phyloP scores from a whole-genome alignment of 192 early-diverging fungal genomes.

The Backusella circina region DNA sequence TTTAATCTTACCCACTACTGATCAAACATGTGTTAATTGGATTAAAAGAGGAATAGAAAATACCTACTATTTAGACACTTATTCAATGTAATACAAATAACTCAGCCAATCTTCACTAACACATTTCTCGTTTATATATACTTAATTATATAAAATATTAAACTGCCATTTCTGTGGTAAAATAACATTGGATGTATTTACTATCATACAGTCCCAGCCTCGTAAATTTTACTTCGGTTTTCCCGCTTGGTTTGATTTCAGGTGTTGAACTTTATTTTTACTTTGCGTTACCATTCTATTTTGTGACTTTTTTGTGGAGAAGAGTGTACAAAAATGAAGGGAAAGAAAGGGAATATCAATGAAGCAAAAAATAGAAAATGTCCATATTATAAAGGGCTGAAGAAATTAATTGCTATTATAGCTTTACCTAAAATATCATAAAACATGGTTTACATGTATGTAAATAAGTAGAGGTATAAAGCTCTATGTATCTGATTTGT shows the following conservation, averaged over 20 bases:
- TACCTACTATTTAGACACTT: neutral
- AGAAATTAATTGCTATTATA: neutral
- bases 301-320: neutral
- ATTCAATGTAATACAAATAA: neutral
- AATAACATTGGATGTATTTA: neutral
- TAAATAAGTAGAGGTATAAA: neutral
- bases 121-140: neutral
- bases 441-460: neutral
- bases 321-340: neutral
- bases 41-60: neutral
- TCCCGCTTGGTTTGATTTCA: neutral
- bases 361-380: neutral
- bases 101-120: neutral
- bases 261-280: neutral
- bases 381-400: neutral
- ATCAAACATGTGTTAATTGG: neutral
- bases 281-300: neutral
- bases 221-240: neutral
- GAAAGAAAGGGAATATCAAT: neutral
- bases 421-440: neutral
- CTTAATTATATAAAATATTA: neutral
- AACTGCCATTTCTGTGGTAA: neutral
- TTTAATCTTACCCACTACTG: neutral
- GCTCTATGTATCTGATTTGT: neutral
- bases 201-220: neutral